phyloP scores from a whole-genome alignment of 176 grass and related monocot genomes.

The Triticum timopheevii region DNA sequence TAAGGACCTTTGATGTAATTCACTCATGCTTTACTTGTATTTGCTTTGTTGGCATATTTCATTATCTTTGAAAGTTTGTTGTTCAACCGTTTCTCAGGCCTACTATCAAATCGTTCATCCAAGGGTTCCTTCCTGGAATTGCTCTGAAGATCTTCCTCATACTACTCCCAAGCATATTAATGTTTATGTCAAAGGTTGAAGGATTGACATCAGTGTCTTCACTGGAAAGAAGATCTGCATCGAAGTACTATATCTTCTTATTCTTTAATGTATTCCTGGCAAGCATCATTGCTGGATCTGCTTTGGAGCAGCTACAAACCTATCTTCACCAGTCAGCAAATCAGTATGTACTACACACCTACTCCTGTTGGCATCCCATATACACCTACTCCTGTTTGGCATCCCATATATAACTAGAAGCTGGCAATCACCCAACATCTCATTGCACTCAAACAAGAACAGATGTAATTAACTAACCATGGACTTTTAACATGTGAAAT shows the following conservation, averaged over 20 bases:
- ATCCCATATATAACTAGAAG: background rate
- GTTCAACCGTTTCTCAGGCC: slow-evolving; percentile 31
- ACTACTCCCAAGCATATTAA: slow-evolving; percentile 94
- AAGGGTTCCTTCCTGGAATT: slow-evolving; percentile 99
- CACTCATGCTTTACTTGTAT: slow-evolving; percentile 8
- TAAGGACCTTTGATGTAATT: slow-evolving; percentile 7
- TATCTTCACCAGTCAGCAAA: slow-evolving; percentile 82
- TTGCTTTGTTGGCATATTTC: slow-evolving; percentile 16
- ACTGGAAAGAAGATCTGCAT: slow-evolving; percentile 87
- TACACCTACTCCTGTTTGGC: slow-evolving; percentile 9
- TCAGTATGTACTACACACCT: slow-evolving; percentile 61
- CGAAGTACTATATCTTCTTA: slow-evolving; percentile 91
- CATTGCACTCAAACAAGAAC: background rate
- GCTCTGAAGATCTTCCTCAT: slow-evolving; percentile 95
- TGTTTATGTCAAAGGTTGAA: slow-evolving; percentile 98
- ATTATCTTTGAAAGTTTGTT: slow-evolving; percentile 27
- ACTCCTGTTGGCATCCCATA: slow-evolving; percentile 12
- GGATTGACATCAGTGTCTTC: slow-evolving; percentile 76
- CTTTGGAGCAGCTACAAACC: slow-evolving; percentile 78
- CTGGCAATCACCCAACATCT: slow-evolving; percentile 11
- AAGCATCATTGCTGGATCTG: slow-evolving; percentile 78
- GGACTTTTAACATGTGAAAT: background rate
- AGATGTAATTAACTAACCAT: background rate
- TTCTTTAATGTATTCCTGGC: slow-evolving; percentile 85
- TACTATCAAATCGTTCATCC: slow-evolving; percentile 86